phyloP scores from a whole-genome alignment of 164 flowering plant species.

The Sextonia rubra region DNA sequence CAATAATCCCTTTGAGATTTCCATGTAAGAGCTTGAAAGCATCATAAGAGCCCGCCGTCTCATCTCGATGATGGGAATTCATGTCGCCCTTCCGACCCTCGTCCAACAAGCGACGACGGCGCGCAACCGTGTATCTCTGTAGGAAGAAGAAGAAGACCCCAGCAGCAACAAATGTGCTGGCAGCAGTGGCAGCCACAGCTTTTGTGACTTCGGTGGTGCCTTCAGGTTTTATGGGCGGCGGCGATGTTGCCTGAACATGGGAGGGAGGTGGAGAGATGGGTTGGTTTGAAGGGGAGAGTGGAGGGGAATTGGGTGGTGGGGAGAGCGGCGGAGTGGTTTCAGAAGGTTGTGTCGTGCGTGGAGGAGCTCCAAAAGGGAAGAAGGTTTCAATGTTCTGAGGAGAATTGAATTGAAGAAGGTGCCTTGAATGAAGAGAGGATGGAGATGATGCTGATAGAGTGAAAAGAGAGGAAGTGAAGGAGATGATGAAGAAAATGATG shows the following conservation, averaged over 20 bases:
- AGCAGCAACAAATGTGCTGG: slow-evolving; percentile 48
- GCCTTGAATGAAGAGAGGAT: slow-evolving; percentile 8
- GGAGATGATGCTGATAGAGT: slow-evolving; percentile 19
- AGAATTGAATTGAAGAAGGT: slow-evolving; percentile 19
- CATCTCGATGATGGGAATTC: slow-evolving; percentile 10
- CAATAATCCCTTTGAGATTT: slow-evolving; percentile 57
- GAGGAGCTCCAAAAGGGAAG: slow-evolving; percentile 11
- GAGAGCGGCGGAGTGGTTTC: slow-evolving; percentile 6
- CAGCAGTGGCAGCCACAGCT: slow-evolving; percentile 68
- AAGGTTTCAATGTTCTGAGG: slow-evolving; percentile 51
- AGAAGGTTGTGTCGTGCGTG: not conserved
- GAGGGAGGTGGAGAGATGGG: slow-evolving; percentile 8
- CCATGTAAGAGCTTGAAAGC: slow-evolving; percentile 36
- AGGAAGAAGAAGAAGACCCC: slow-evolving; percentile 50
- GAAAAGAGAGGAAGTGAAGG: slow-evolving; percentile 16
- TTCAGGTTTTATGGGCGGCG: not conserved
- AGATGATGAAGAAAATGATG: slow-evolving; percentile 5
- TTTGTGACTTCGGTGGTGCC: slow-evolving; percentile 19
- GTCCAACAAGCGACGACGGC: slow-evolving; percentile 2
- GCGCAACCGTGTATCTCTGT: slow-evolving; percentile 13
- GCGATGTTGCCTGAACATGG: slow-evolving; percentile 3
- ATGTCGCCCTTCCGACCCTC: not conserved
- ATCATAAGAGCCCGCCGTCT: slow-evolving; percentile 4
- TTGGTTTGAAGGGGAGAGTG: not conserved
- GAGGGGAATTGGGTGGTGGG: slow-evolving; percentile 1